These are phyloP conservation scores for Ettlia oleoabundans DNA, from an alignment of 139 green algal genomes.

Conservation along the genomic window DNA sequence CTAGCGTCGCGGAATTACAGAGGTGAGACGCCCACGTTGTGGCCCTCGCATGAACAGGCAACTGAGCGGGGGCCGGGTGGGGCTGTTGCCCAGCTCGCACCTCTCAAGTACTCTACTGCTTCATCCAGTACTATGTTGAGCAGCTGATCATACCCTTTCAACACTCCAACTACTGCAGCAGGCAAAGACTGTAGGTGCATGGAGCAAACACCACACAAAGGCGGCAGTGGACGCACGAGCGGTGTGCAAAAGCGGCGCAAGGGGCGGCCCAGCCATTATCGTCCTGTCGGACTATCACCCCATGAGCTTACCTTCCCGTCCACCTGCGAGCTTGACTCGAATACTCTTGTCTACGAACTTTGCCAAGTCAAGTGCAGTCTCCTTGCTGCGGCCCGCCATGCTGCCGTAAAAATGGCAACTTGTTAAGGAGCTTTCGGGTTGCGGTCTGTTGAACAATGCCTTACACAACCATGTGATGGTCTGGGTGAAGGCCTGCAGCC, in stretches of 20 bases:
- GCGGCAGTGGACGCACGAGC: no score
- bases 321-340: slow-evolving; percentile 92
- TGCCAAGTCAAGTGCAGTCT: slow-evolving; percentile 92
- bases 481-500: no score
- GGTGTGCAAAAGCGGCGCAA: not conserved
- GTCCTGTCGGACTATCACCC: not conserved
- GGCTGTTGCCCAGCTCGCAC: slow-evolving; percentile 38
- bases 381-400: slow-evolving; percentile 64
- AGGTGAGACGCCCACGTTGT: no score
- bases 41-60: no score
- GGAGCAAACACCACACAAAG: no score
- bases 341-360: slow-evolving; percentile 97
- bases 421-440: no score
- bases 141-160: slow-evolving; percentile 99
- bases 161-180: slow-evolving; percentile 68
- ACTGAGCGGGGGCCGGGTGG: not conserved
- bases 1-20: no score
- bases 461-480: no score
- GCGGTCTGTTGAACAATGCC: not conserved
- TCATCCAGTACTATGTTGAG: slow-evolving; percentile 99
- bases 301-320: slow-evolving; percentile 81
- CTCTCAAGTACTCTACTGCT: slow-evolving; percentile 89
- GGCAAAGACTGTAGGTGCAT: no score
- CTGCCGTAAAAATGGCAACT: not conserved
- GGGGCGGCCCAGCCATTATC: not conserved